phyloP scores from a whole-genome alignment of 257 asterid genomes.

The Catharanthus roseus region DNA sequence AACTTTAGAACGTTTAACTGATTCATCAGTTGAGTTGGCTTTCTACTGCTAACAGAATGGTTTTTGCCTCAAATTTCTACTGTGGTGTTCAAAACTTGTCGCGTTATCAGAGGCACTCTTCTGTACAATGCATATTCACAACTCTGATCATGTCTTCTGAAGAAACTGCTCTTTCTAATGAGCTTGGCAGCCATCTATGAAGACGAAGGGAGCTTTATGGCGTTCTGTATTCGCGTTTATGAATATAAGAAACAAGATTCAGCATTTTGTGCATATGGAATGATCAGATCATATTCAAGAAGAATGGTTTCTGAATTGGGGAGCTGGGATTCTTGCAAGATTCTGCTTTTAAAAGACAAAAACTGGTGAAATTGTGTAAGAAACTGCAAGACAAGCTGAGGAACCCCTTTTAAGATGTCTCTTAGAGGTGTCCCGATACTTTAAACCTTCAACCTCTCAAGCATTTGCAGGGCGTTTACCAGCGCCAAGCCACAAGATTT shows the following conservation, averaged over 20 bases:
- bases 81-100: not conserved
- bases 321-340: not conserved
- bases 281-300: not conserved
- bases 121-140: not conserved
- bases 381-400: not conserved
- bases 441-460: too few species aligned
- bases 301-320: not conserved
- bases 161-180: not conserved
- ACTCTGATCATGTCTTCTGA: not conserved
- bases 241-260: not conserved
- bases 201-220: not conserved
- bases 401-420: not conserved
- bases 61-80: not conserved
- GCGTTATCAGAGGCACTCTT: not conserved
- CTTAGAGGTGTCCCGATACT: too few species aligned
- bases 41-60: not conserved
- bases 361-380: not conserved
- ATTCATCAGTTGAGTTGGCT: conserved; percentile 11
- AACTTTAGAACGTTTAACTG: conserved; percentile 38
- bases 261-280: not conserved
- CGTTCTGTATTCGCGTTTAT: not conserved
- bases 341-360: not conserved
- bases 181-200: not conserved
- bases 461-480: too few species aligned
- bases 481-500: too few species aligned